Evolutionary conservation across 345 rosid genomes (phyloP), one percentile per base, ranked within the genome.

Genomic region (Hibiscus tridactylites): DNA sequence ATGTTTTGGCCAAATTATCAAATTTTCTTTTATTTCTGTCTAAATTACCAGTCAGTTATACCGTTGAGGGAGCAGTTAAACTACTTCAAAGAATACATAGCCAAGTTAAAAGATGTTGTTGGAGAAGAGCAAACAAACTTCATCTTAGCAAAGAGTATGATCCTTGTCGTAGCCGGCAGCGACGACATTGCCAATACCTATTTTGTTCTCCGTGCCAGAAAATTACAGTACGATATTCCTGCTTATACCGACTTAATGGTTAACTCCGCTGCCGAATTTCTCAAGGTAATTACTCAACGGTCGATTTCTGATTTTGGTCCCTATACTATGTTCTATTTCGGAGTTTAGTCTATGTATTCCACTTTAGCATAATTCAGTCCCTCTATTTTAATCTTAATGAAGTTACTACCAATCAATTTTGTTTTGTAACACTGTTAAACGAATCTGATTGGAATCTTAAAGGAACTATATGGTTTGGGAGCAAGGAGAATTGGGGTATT

Each of bases 181-280:
- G 79, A 88, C 24, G 92, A 88, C 70, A 80, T 88, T 19, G 83
- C 85, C 67, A 77, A 74, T 49, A 84, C 84, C 2, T 88, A 82
- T 44, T 84, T 84, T 46, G 19, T 46, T 7, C 52, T 79, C 0
- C 77, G 81, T 12, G 35, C 72, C 35, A 67, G 85, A 19, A 68
- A 73, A 62, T 61, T 76, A 5, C 76, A 78, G 11, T 83, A 80
- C n/a, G 79, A 82, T 60, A 9, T 83, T 57, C 75, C 82, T 28
- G 35, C 80, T 37, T 86, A 84, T 52, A 75, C 87, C 1, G 77
- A 75, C 39, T 65, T 84, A 24, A 65, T 88, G 79, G 58, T 66
- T 6, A 15, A 73, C 28, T 71, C 63, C 0, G 85, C 90, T 42
- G 64, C 80, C 6, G 26, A 17, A 6, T 84, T 88, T 71, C 10